Conservation (phyloP, 345 rosid species). For the Sonneratia alba region DNA sequence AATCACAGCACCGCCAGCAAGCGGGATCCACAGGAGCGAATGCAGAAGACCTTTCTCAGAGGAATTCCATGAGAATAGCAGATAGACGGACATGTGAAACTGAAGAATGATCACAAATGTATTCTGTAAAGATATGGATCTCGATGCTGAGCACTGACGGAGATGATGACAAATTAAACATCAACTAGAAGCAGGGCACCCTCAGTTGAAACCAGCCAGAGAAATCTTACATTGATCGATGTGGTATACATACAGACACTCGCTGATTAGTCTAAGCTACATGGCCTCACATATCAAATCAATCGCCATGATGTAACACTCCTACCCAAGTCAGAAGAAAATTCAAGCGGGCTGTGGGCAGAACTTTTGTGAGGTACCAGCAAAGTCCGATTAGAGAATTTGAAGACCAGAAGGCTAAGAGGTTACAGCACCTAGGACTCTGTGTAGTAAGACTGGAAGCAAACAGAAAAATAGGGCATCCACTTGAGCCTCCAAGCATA, state of each 20-base stretch:
- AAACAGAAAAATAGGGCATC: neutral
- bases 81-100: no score
- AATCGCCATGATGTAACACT: neutral
- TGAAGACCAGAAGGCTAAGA: neutral
- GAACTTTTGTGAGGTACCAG: neutral
- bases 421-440: neutral
- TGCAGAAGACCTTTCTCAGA: no score
- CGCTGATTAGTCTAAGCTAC: neutral
- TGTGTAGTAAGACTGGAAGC: neutral
- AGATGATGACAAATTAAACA: neutral
- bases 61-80: no score
- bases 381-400: neutral
- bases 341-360: neutral
- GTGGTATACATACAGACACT: neutral
- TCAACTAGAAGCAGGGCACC: neutral
- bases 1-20: no score
- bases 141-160: neutral
- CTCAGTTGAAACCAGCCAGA: neutral
- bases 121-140: neutral
- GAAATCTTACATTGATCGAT: neutral
- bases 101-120: no score
- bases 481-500: neutral
- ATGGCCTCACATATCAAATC: neutral
- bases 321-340: neutral
- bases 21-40: no score